A percentile compares a stretch with the other conserved stretches of the same genome.
These are phyloP conservation scores for Blumeria graminis DNA, from an alignment of 2,329 filamentous ascomycete genomes.

Conservation along the genomic window DNA sequence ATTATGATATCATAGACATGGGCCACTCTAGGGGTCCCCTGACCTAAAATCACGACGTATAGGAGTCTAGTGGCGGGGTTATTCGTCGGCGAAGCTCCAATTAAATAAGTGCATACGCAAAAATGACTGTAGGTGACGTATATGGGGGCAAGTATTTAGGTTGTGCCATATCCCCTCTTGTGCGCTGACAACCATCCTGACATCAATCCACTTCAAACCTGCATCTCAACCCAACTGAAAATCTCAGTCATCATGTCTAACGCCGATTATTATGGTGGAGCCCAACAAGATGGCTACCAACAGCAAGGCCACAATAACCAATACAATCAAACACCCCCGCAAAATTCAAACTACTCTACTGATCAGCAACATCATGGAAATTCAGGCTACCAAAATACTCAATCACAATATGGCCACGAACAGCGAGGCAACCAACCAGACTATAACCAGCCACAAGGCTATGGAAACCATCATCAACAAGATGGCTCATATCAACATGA, in stretches of 20 bases:
- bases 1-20: too few species aligned
- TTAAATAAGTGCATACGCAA: too few species aligned
- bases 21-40: too few species aligned
- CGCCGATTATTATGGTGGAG: constrained; percentile 12
- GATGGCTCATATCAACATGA: not conserved
- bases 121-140: too few species aligned
- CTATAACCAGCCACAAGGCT: not conserved
- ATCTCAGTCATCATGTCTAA: constrained; percentile 8
- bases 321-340: constrained; percentile 2
- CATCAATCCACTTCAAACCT: too few species aligned
- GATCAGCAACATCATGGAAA: constrained; percentile 4
- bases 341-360: constrained; percentile 5
- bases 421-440: not conserved
- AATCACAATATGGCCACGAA: not conserved
- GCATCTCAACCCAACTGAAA: too few species aligned
- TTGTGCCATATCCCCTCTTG: too few species aligned
- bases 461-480: not conserved
- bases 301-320: not conserved
- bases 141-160: too few species aligned
- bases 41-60: too few species aligned
- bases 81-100: too few species aligned
- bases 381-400: constrained; percentile 3
- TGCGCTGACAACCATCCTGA: too few species aligned
- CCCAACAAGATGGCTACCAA: not conserved
- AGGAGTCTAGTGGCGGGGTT: too few species aligned